A percentile compares a stretch with the other conserved stretches of the same genome.
These are phyloP conservation scores for Yamadazyma kitorensis DNA, from an alignment of 805 yeast genomes.

Conservation along the genomic window DNA sequence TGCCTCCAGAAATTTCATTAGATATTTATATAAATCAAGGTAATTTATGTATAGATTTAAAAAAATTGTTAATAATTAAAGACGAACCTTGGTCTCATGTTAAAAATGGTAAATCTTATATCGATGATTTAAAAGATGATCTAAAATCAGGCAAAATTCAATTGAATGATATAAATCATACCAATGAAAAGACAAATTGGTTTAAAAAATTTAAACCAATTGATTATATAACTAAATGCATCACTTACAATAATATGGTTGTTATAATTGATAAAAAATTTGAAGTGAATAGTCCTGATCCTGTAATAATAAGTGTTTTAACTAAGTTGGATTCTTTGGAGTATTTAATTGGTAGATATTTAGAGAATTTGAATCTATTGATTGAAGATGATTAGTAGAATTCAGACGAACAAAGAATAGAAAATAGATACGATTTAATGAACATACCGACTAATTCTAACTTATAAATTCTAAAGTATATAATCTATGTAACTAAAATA, in stretches of 20 bases:
- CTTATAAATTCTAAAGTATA: no score
- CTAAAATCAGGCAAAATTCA: constrained; percentile 32
- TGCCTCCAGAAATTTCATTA: constrained; percentile 47
- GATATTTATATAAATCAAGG: constrained; percentile 61
- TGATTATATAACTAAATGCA: constrained; percentile 59
- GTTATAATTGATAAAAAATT: constrained; percentile 60
- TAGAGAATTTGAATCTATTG: constrained; percentile 16
- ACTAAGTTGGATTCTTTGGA: constrained; percentile 65
- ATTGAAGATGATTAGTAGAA: background rate
- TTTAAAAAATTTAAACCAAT: constrained; percentile 32
- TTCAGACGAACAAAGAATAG: no score
- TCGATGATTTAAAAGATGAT: constrained; percentile 56
- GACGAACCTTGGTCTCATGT: constrained; percentile 64
- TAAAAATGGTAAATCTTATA: constrained; percentile 46
- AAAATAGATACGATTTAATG: no score
- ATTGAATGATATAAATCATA: constrained; percentile 16
- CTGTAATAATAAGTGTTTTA: constrained; percentile 57
- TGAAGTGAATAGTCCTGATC: constrained; percentile 65
- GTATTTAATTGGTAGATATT: constrained; percentile 38
- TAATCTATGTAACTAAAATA: no score
- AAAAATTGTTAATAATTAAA: constrained; percentile 46
- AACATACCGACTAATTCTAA: no score
- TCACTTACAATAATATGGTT: constrained; percentile 57
- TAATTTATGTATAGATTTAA: constrained; percentile 60
- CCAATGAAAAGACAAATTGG: constrained; percentile 4